Base-by-base conservation (phyloP, 345 rosid species). In the Rubroshorea leprosula region DNA sequence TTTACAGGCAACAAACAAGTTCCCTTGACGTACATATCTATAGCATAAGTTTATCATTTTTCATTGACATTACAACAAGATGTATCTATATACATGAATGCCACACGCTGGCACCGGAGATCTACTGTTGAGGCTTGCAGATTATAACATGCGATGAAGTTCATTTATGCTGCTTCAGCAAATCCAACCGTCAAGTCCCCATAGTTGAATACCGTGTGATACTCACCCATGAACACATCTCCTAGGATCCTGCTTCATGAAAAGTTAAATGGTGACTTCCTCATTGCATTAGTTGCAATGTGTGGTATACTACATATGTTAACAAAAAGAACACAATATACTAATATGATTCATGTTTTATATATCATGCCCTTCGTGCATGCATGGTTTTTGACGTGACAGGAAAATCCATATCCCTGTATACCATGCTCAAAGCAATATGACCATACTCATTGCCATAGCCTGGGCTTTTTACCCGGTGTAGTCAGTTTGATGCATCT, bases 211-310 rank as follows among this genome's bases (percentile, higher is more conserved):
- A 82, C 84, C 0, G 88, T 82, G 71, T 85, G 88, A 66, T 72
- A 84, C 25, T 72, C 81, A 22, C 98, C 95, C 98, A 88, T 85
- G 79, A 91, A 88, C 49, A 88, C 75, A 76, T 91, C 92, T 46
- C 98, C 98, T 79, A 88, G 45, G 55, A 91, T 91, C 97, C 97
- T 87, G 84, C 67, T 73, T 49, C 57, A 44, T 66, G 55, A 15
- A 56, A 15, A 20, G 22, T 9, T 23, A 31, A 57, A 23, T 11
- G 38, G 13, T 14, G 14, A 57, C 35, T 29, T 29, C 35, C 35
- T 29, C 35, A 29, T 29, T 4, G 35, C 35, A 29, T 29, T 29
- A 4, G 9, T 29, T 29, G n/a, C n/a, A n/a, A n/a, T 29, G 9
- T 4, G 35, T 9, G 9, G 35, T 29, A 29, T 29, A 29, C 4